Percentiles rank a stretch among this genome's conserved stretches.
These are phyloP conservation scores for Coemansia sp. DNA, from an alignment of 192 early-diverging fungal species.

Conservation along the genomic window DNA sequence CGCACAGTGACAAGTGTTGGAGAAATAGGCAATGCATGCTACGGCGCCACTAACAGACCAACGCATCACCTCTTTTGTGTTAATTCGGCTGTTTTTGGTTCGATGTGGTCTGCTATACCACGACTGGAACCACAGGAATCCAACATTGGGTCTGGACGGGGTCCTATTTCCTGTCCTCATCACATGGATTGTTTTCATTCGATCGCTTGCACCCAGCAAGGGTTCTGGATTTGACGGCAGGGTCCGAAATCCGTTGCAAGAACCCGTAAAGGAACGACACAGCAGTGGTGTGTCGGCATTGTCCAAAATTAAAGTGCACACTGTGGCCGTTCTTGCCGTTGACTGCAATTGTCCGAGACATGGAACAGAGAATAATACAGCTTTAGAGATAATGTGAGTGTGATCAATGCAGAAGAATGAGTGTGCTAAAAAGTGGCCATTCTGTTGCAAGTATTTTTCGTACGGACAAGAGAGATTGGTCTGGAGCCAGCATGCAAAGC, in stretches of 20 bases:
- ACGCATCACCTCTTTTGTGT: too few relatives aligned
- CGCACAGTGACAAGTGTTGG: too few relatives aligned
- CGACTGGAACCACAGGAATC: too few relatives aligned
- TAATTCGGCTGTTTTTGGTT: too few relatives aligned
- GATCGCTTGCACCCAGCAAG: background rate
- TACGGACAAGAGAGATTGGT: background rate
- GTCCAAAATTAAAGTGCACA: background rate
- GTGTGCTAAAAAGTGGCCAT: too few relatives aligned
- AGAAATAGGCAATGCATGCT: too few relatives aligned
- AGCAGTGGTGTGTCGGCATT: background rate
- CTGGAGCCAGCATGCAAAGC: background rate
- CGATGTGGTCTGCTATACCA: too few relatives aligned
- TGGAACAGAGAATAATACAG: background rate
- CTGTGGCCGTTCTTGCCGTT: too few relatives aligned
- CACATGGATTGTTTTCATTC: too few relatives aligned
- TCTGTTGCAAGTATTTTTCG: background rate
- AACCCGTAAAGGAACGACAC: background rate
- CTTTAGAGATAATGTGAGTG: background rate
- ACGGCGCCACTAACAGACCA: too few relatives aligned
- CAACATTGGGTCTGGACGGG: too few relatives aligned
- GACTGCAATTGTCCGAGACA: background rate
- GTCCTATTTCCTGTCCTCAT: too few relatives aligned
- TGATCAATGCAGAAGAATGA: background rate
- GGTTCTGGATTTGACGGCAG: background rate
- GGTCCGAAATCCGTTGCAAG: background rate